These are phyloP conservation scores for Alternaria hordeiaustralica DNA, from an alignment of 2,329 filamentous ascomycete species.

Conservation along the genomic window DNA sequence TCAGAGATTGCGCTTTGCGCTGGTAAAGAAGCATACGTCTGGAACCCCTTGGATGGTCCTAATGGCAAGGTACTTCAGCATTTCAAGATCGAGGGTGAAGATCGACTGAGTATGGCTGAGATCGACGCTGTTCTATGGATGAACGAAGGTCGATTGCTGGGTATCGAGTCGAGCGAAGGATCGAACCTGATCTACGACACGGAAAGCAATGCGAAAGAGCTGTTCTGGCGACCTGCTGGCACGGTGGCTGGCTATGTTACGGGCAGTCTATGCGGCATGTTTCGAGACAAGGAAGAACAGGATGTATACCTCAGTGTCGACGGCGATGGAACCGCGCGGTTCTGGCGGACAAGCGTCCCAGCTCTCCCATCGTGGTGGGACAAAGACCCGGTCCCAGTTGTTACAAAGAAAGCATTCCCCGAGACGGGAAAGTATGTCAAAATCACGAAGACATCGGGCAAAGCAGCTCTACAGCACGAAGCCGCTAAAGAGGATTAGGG, in stretches of 20 bases:
- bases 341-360: constrained; percentile 22
- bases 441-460: constrained; percentile 14
- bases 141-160: constrained; percentile 22
- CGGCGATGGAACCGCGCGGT: constrained; percentile 33
- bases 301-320: constrained; percentile 32
- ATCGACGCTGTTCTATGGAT: constrained; percentile 26
- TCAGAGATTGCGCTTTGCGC: constrained; percentile 29
- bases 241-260: constrained; percentile 5
- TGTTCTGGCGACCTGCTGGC: constrained; percentile 29
- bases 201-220: constrained; percentile 33
- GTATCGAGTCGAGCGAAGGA: constrained; percentile 26
- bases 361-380: constrained; percentile 23
- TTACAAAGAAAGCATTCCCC: constrained; percentile 11
- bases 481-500: neutral
- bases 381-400: constrained; percentile 1
- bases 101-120: constrained; percentile 4
- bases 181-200: constrained; percentile 32
- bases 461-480: neutral
- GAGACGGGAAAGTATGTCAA: constrained; percentile 30
- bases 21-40: constrained; percentile 28
- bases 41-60: constrained; percentile 27
- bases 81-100: constrained; percentile 16
- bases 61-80: constrained; percentile 27
- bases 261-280: constrained; percentile 22
- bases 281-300: constrained; percentile 8